phyloP scores from a whole-genome alignment of 2,329 filamentous ascomycete species.

The Aaosphaeria pasadenensis region DNA sequence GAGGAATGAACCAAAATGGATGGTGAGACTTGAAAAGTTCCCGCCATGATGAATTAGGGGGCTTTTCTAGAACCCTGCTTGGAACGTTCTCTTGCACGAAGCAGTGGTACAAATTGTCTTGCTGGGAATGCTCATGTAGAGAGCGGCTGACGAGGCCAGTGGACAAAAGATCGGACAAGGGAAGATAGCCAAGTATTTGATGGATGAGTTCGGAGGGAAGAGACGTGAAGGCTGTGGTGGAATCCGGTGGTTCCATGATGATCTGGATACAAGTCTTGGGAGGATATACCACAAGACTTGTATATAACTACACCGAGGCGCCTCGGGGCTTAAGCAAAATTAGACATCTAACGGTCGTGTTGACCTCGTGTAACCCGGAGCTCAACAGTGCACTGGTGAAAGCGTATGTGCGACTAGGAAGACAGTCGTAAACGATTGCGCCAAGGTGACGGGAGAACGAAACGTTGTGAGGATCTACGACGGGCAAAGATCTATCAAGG shows the following conservation, averaged over 20 bases:
- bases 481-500: too few species aligned
- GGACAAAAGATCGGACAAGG: conserved; percentile 60
- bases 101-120: conserved; percentile 70
- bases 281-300: background rate
- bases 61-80: conserved; percentile 31
- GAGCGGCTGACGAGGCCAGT: conserved; percentile 60
- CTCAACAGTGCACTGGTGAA: background rate
- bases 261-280: background rate
- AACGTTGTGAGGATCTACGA: too few species aligned
- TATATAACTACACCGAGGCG: background rate
- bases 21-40: conserved; percentile 73
- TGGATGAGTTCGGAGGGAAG: conserved; percentile 76
- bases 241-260: background rate
- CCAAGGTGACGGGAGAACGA: too few species aligned
- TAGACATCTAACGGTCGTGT: background rate
- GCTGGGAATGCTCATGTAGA: conserved; percentile 57
- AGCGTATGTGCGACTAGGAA: too few species aligned
- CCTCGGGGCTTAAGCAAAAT: background rate
- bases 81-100: conserved; percentile 69
- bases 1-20: conserved; percentile 79
- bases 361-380: background rate
- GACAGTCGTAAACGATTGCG: too few species aligned
- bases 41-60: conserved; percentile 62
- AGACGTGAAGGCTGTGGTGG: conserved; percentile 41
- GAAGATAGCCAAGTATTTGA: conserved; percentile 65